Conservation (phyloP, 441 rosid species). For the Geranium incanum region DNA sequence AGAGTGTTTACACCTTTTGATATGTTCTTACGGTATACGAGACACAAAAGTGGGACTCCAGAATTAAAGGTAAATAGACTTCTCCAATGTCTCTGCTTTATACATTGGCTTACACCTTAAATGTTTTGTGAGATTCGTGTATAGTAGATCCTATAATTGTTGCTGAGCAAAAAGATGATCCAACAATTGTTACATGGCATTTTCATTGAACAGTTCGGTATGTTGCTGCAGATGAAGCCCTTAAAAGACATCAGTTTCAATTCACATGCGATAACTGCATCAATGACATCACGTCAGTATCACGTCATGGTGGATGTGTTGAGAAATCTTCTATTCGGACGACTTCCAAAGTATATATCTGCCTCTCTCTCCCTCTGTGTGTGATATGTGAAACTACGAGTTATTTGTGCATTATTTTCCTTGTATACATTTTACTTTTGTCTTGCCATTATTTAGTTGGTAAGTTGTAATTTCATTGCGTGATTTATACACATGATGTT, state of each 20-base stretch:
- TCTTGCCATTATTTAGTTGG: conserved; percentile 8
- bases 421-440: not conserved
- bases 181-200: conserved; percentile 4
- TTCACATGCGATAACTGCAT: conserved; percentile 75
- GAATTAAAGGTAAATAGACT: conserved; percentile 68
- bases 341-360: conserved; percentile 78
- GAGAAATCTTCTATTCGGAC: conserved; percentile 95
- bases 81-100: conserved; percentile 17
- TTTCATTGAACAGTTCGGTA: conserved; percentile 20
- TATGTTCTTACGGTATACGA: conserved; percentile 87
- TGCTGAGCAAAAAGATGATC: not conserved
- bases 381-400: conserved; percentile 9
- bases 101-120: not conserved
- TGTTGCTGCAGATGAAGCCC: conserved; percentile 74
- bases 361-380: conserved; percentile 9
- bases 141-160: not conserved
- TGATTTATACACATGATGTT: not conserved
- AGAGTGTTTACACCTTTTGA: conserved; percentile 97
- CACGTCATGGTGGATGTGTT: conserved; percentile 97
- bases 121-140: not conserved
- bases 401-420: conserved; percentile 1
- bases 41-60: conserved; percentile 94
- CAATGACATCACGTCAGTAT: conserved; percentile 99
- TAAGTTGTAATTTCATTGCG: not conserved
- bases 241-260: conserved; percentile 92